phyloP scores from a whole-genome alignment of 2,329 filamentous ascomycete genomes.

The Microsporum audouinii region DNA sequence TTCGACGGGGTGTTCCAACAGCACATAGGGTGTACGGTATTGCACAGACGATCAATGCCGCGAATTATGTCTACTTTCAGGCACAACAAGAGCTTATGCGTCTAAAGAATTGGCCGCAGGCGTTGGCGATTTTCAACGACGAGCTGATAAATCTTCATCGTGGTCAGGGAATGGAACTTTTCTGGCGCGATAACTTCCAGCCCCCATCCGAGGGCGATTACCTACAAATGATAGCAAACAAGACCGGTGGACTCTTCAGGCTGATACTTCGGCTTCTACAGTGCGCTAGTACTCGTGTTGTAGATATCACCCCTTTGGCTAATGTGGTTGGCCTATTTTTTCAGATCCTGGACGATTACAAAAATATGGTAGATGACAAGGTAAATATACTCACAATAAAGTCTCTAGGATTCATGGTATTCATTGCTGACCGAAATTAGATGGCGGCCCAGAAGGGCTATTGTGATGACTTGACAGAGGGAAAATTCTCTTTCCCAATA shows the following conservation, averaged over 20 bases:
- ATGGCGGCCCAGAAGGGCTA: slow-evolving; percentile 33
- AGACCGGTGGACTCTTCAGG: slow-evolving; percentile 19
- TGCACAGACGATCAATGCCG: slow-evolving; percentile 38
- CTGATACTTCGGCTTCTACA: slow-evolving; percentile 19
- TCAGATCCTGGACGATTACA: slow-evolving; percentile 23
- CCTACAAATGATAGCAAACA: slow-evolving; percentile 22
- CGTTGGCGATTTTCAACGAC: not conserved
- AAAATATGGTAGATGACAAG: slow-evolving; percentile 17
- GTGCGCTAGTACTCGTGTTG: not conserved
- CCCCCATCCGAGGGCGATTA: slow-evolving; percentile 18
- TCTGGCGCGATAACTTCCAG: not conserved
- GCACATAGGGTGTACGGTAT: slow-evolving; percentile 36
- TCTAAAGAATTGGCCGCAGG: not conserved
- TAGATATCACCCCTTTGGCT: slow-evolving; percentile 7
- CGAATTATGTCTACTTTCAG: slow-evolving; percentile 34
- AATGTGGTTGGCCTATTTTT: slow-evolving; percentile 19
- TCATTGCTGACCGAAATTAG: not conserved
- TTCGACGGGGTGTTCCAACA: slow-evolving; percentile 34
- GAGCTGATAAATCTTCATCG: not conserved
- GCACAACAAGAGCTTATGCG: slow-evolving; percentile 23
- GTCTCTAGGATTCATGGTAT: slow-evolving; percentile 47
- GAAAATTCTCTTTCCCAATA: slow-evolving; percentile 30
- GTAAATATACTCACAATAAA: slow-evolving; percentile 24
- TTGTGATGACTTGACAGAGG: slow-evolving; percentile 34
- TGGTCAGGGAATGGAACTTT: not conserved